phyloP scores from a whole-genome alignment of 331 rosid species.

The Pyrus hybrid region DNA sequence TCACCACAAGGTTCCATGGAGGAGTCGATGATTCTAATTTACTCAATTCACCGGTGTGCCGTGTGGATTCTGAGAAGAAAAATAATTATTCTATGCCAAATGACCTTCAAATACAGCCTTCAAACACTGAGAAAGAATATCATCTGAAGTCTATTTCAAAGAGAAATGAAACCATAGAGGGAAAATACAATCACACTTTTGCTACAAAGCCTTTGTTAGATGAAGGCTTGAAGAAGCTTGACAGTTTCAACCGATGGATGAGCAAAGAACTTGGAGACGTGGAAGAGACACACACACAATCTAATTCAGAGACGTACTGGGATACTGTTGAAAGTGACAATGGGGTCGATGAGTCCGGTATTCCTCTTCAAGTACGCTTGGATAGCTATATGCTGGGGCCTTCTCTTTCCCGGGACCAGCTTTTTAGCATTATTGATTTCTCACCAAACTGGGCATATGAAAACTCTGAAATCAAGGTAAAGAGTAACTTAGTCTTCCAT shows the following conservation, averaged over 20 bases:
- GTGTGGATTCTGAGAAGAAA: conserved; percentile 13
- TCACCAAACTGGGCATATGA: conserved; percentile 77
- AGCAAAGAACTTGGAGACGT: conserved; percentile 74
- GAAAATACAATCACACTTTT: conserved; percentile 23
- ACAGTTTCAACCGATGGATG: conserved; percentile 88
- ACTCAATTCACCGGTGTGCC: conserved; percentile 14
- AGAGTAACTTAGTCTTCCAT: conserved; percentile 4
- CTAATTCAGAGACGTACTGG: conserved; percentile 53
- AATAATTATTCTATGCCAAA: conserved; percentile 20
- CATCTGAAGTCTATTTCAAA: conserved; percentile 25
- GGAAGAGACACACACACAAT: conserved; percentile 44
- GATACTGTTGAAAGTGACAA: conserved; percentile 53
- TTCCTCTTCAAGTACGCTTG: conserved; percentile 44
- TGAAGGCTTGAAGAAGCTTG: conserved; percentile 62
- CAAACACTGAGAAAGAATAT: conserved; percentile 18
- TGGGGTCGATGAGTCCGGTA: conserved; percentile 36
- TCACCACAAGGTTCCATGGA: conserved; percentile 18
- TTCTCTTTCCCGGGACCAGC: conserved; percentile 70
- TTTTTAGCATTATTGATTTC: conserved; percentile 72
- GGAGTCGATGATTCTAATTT: conserved; percentile 30
- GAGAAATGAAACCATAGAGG: conserved; percentile 31
- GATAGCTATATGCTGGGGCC: conserved; percentile 52
- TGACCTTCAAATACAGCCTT: conserved; percentile 22
- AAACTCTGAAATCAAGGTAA: conserved; percentile 62
- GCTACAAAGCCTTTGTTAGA: conserved; percentile 34